Percentiles rank a stretch among this genome's conserved stretches.
Evolutionary conservation across 257 asterid genomes (phyloP).

Genomic region (Solanum ahanhuiri): DNA sequence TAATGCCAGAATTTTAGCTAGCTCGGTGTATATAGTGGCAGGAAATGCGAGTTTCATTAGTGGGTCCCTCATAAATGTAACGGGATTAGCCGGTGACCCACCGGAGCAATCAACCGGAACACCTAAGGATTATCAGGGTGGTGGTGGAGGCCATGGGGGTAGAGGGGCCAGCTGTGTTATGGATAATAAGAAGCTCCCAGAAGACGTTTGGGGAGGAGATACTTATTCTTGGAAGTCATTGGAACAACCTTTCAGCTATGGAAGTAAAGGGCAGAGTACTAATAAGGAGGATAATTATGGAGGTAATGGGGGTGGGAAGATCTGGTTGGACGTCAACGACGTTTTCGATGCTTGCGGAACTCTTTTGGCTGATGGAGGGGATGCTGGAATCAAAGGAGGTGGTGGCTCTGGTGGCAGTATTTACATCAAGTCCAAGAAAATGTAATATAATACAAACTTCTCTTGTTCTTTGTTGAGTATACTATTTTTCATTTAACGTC

Average conservation of each 20-base stretch:
- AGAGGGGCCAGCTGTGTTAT: slow-evolving; percentile 81
- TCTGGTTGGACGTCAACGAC: slow-evolving; percentile 43
- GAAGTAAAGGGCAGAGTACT: slow-evolving; percentile 83
- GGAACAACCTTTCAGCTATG: slow-evolving; percentile 48
- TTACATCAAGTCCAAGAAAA: slow-evolving; percentile 51
- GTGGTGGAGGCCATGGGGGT: slow-evolving; percentile 87
- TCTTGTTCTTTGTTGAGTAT: neutral
- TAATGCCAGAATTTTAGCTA: slow-evolving; percentile 34
- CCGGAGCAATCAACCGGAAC: slow-evolving; percentile 43
- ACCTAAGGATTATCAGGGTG: slow-evolving; percentile 52
- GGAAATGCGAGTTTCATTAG: slow-evolving; percentile 40
- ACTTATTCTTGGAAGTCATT: slow-evolving; percentile 66
- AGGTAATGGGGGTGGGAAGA: slow-evolving; percentile 84
- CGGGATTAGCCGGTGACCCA: slow-evolving; percentile 52
- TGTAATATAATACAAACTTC: slow-evolving; percentile 38
- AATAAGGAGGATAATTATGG: slow-evolving; percentile 57
- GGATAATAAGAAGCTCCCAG: slow-evolving; percentile 64
- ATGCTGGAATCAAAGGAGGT: slow-evolving; percentile 78
- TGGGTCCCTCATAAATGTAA: slow-evolving; percentile 47
- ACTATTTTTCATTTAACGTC: neutral
- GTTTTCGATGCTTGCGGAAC: slow-evolving; percentile 28
- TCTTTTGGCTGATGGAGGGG: slow-evolving; percentile 80
- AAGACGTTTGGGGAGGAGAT: slow-evolving; percentile 86
- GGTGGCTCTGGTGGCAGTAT: slow-evolving; percentile 95
- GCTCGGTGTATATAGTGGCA: slow-evolving; percentile 39